These are phyloP conservation scores for Silene uniflora DNA, from an alignment of 148 eudicot species.

Conservation along the genomic window DNA sequence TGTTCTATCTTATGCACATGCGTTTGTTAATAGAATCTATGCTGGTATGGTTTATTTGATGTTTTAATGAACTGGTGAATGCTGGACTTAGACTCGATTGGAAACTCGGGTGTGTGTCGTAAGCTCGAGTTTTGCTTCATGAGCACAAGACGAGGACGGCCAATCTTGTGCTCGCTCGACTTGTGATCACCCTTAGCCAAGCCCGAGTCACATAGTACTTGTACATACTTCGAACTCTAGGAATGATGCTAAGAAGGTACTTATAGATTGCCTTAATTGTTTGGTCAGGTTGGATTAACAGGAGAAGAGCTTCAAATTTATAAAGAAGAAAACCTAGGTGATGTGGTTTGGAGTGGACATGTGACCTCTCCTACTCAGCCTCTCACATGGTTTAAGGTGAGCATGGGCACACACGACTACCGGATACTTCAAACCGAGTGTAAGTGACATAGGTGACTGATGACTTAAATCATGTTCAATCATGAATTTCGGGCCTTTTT, in stretches of 20 bases:
- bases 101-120: too few relatives aligned
- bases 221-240: neutral
- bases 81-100: too few relatives aligned
- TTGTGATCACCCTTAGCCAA: too few relatives aligned
- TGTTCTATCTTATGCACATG: too few relatives aligned
- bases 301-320: slow-evolving; percentile 44
- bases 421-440: neutral
- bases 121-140: too few relatives aligned
- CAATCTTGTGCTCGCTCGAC: too few relatives aligned
- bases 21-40: too few relatives aligned
- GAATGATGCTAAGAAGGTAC: neutral
- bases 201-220: too few relatives aligned
- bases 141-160: too few relatives aligned
- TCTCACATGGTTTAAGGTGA: slow-evolving; percentile 53
- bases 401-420: neutral
- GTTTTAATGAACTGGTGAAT: too few relatives aligned
- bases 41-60: too few relatives aligned
- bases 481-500: slow-evolving; percentile 32
- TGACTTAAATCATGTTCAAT: neutral
- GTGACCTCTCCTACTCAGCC: slow-evolving; percentile 24
- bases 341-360: slow-evolving; percentile 31
- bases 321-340: slow-evolving; percentile 26
- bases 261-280: neutral
- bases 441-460: neutral
- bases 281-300: slow-evolving; percentile 36